These are phyloP conservation scores for Fusarium metavorans DNA, from an alignment of 2,329 filamentous ascomycete species.

Conservation along the genomic window DNA sequence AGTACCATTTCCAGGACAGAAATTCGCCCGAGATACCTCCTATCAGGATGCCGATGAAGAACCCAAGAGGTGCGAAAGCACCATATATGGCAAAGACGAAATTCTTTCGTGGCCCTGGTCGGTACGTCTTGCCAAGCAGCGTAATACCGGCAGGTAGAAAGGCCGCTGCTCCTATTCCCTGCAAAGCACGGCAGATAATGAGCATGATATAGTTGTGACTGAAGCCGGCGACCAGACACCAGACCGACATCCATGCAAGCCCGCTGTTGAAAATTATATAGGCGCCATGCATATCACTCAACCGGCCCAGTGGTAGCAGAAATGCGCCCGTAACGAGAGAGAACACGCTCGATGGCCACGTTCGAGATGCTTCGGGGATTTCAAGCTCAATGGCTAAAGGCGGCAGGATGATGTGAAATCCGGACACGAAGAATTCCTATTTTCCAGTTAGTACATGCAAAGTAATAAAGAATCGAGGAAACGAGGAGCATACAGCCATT, in stretches of 20 bases:
- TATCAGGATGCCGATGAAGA: constrained; percentile 7
- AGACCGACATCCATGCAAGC: constrained; percentile 1
- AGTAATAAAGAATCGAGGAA: neutral
- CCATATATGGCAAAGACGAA: constrained; percentile 12
- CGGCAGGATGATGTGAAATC: constrained; percentile 7
- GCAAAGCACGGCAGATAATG: constrained; percentile 2
- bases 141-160: constrained; percentile 4
- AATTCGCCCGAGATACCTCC: neutral
- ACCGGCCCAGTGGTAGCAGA: neutral
- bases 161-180: constrained; percentile 7
- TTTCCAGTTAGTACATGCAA: neutral
- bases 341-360: constrained; percentile 8
- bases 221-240: constrained; percentile 9
- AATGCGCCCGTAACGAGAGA: constrained; percentile 8
- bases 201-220: constrained; percentile 5
- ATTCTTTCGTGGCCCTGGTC: constrained; percentile 10
- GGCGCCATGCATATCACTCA: constrained; percentile 8
- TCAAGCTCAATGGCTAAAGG: constrained; percentile 7
- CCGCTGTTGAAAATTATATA: constrained; percentile 3
- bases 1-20: constrained; percentile 6
- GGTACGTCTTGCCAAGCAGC: constrained; percentile 2
- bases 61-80: neutral
- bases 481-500: neutral
- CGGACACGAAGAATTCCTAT: constrained; percentile 13
- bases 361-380: constrained; percentile 7